phyloP scores from a whole-genome alignment of 352 stramenopile genomes.

The Phytophthora aleatoria region DNA sequence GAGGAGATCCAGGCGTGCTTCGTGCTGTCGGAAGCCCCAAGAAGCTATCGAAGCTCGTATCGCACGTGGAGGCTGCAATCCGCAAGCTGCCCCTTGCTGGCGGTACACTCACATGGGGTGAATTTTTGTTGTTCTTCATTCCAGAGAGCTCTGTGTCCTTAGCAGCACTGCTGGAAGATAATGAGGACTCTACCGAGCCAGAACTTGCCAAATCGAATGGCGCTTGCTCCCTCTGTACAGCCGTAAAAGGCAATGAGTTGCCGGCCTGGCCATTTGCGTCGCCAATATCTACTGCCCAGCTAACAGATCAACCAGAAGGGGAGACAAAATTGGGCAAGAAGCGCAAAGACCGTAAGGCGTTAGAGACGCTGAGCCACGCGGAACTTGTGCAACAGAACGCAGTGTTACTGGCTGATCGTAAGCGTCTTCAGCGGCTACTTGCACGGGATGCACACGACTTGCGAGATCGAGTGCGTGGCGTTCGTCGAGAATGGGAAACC shows the following conservation, averaged over 20 bases:
- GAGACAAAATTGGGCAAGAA: constrained; percentile 3
- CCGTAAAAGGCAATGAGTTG: constrained; percentile 10
- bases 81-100: constrained; percentile 29
- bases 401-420: constrained; percentile 45
- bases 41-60: constrained; percentile 39
- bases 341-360: constrained; percentile 13
- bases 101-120: constrained; percentile 65
- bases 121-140: constrained; percentile 77
- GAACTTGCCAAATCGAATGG: not conserved
- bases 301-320: constrained; percentile 8
- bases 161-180: constrained; percentile 11
- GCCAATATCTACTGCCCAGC: not conserved
- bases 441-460: constrained; percentile 51
- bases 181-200: not conserved
- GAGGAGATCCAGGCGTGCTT: constrained; percentile 35
- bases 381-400: constrained; percentile 54
- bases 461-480: constrained; percentile 35
- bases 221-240: constrained; percentile 19
- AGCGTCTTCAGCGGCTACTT: constrained; percentile 44
- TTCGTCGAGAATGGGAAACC: constrained; percentile 51
- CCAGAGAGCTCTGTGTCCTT: constrained; percentile 37
- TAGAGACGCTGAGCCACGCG: constrained; percentile 39
- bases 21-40: constrained; percentile 40
- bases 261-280: constrained; percentile 15
- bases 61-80: constrained; percentile 46